Base-by-base conservation (phyloP, 345 rosid genomes). In the Gossypium bickii region DNA sequence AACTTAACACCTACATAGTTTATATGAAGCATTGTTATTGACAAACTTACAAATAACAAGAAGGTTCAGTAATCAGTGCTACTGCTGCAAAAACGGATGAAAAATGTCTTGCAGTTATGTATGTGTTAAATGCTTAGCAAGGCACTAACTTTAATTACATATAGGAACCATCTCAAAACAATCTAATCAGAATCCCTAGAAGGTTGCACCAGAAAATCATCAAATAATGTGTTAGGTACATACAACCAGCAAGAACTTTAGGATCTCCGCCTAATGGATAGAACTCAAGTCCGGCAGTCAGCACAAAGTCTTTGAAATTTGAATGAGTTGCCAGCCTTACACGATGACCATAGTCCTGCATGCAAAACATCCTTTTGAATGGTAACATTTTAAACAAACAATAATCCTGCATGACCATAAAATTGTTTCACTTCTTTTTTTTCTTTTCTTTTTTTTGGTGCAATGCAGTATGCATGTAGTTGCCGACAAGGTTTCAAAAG, bases 281-380 rank as follows among this genome's bases (percentile, higher is more conserved):
- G 75, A 96, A 96, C 87, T 96, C 99, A 87, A 96, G 82, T 63
- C 99, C 99, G 80, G 99, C 90, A 74, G 98, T 93, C 84, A 93
- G 76, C 81, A 96, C 97, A 86, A 96, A 96, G 80, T 96, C 99
- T 77, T 90, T 96, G 82, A 96, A 96, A 87, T 96, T 96, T 77
- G 92, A 87, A 88, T 96, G 99, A 75, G 97, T 96, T 29, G 99
- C 99, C 78, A 96, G 83, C 84, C 99, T 93, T 81, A 96, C 99
- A 64, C 99, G 91, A 89, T 96, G 99, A 45, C 99, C 99, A 83
- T 90, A 92, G 77, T 96, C 98, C 99, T 96, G 90, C 94, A 85
- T 48, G 69, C 34, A 78, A 52, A 78, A 66, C 65, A 56, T 10
- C 29, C 25, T 73, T 29, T 11, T 12, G 47, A 34, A 51, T 27